Evolutionary conservation across 495 filamentous ascomycete genomes (phyloP).

Genomic region (Lentithecium fluviatile): DNA sequence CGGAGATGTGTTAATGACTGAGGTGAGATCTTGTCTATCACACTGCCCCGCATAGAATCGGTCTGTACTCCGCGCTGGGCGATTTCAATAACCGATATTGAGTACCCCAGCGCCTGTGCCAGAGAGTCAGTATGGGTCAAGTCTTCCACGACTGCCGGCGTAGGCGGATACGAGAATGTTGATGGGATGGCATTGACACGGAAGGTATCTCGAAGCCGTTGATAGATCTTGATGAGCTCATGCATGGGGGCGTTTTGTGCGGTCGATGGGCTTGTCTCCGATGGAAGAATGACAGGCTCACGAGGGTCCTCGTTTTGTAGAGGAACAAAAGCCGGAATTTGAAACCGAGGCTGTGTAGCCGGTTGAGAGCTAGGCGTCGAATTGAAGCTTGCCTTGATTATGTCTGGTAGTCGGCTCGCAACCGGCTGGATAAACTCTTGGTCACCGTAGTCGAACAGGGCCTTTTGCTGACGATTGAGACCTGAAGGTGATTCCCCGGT

Average conservation of each 20-base stretch:
- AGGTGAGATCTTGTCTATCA: slow-evolving; percentile 82
- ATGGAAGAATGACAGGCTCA: slow-evolving; percentile 22
- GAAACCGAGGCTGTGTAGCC: slow-evolving; percentile 37
- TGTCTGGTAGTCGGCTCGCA: slow-evolving; percentile 52
- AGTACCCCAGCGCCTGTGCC: slow-evolving; percentile 72
- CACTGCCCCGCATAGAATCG: slow-evolving; percentile 63
- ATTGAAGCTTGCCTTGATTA: slow-evolving; percentile 25
- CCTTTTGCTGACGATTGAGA: slow-evolving; percentile 38
- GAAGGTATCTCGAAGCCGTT: slow-evolving; percentile 75
- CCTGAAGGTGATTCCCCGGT: slow-evolving; percentile 7
- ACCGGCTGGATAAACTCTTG: slow-evolving; percentile 61
- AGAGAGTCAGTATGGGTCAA: slow-evolving; percentile 66
- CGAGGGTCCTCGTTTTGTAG: slow-evolving; percentile 32
- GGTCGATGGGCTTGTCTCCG: slow-evolving; percentile 12
- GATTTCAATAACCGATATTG: slow-evolving; percentile 90
- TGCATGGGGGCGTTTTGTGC: slow-evolving; percentile 19
- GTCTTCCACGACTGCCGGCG: slow-evolving; percentile 44
- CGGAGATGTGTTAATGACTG: slow-evolving; percentile 84
- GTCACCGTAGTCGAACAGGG: slow-evolving; percentile 64
- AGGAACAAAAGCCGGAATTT: slow-evolving; percentile 53
- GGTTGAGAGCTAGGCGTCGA: slow-evolving; percentile 13
- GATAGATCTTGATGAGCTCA: slow-evolving; percentile 79
- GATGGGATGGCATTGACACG: slow-evolving; percentile 64
- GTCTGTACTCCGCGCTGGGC: slow-evolving; percentile 83
- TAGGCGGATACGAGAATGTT: slow-evolving; percentile 47